A percentile compares a stretch with the other conserved stretches of the same genome.
These are phyloP conservation scores for Pseudogymnoascus sp. DNA, from an alignment of 2,329 filamentous ascomycete genomes.

Conservation along the genomic window DNA sequence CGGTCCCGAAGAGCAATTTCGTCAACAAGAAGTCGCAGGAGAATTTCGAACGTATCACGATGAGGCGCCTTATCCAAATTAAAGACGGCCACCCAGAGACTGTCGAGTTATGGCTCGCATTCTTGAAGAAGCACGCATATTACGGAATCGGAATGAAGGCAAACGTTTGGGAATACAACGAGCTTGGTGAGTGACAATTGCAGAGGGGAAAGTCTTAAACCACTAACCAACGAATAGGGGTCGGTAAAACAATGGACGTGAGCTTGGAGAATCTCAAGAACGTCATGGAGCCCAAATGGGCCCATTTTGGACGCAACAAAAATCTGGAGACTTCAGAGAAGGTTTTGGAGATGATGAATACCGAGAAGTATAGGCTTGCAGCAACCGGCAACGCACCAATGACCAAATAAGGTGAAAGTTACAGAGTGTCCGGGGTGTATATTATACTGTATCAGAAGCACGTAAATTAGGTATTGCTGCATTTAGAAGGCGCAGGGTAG, in stretches of 20 bases:
- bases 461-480: conserved; percentile 7
- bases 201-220: neutral
- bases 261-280: conserved; percentile 35
- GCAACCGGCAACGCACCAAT: conserved; percentile 24
- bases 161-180: conserved; percentile 84
- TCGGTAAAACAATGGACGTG: conserved; percentile 44
- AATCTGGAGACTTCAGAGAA: conserved; percentile 43
- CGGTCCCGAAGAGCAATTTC: conserved; percentile 79
- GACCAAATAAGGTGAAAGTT: neutral
- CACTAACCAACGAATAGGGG: conserved; percentile 30
- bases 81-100: conserved; percentile 83
- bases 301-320: conserved; percentile 46
- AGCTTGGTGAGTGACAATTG: conserved; percentile 47
- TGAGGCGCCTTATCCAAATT: conserved; percentile 82
- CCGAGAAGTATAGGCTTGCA: conserved; percentile 36
- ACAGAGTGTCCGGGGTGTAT: neutral
- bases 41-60: conserved; percentile 89
- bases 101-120: conserved; percentile 87
- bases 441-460: conserved; percentile 9
- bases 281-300: conserved; percentile 44
- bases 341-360: conserved; percentile 48
- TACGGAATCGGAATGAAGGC: conserved; percentile 99
- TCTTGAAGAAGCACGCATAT: conserved; percentile 83
- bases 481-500: conserved; percentile 7
- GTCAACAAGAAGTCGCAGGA: conserved; percentile 97